Evolutionary conservation across 75 land plant genomes (phyloP).

Genomic region (Ceratopteris richardii): DNA sequence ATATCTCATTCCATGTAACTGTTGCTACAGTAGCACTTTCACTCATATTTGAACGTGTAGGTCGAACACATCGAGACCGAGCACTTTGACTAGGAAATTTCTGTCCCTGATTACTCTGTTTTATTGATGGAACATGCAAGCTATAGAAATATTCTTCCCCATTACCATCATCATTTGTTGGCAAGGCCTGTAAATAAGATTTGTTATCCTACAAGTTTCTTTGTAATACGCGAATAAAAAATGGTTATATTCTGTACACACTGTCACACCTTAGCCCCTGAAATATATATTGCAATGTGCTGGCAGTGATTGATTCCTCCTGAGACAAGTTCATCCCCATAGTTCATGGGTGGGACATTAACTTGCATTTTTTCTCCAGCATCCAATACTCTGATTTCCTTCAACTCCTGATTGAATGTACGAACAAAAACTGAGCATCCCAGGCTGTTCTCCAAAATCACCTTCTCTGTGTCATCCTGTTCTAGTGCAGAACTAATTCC

Average conservation of each 20-base stretch:
- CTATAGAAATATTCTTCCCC: slow-evolving; percentile 83
- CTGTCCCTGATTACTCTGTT: slow-evolving; percentile 55
- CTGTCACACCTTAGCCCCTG: slow-evolving; percentile 76
- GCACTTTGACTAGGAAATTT: slow-evolving; percentile 91
- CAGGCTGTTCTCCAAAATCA: slow-evolving; percentile 67
- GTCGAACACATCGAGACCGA: slow-evolving; percentile 84
- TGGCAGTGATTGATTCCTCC: slow-evolving; percentile 42
- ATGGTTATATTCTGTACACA: no score
- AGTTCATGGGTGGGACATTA: slow-evolving; percentile 70
- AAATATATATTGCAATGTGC: slow-evolving; percentile 69
- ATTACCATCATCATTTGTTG: slow-evolving; percentile 79
- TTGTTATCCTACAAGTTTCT: no score
- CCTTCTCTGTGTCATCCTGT: slow-evolving; percentile 71
- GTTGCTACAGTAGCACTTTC: slow-evolving; percentile 14
- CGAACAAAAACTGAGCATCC: slow-evolving; percentile 70
- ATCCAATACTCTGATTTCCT: slow-evolving; percentile 35
- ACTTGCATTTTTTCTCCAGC: slow-evolving; percentile 28
- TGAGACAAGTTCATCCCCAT: slow-evolving; percentile 57
- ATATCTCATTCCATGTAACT: slow-evolving; percentile 94
- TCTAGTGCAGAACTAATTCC: slow-evolving; percentile 57
- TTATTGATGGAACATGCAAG: slow-evolving; percentile 58
- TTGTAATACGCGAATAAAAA: no score
- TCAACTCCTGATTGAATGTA: slow-evolving; percentile 34
- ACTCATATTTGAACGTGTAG: slow-evolving; percentile 18
- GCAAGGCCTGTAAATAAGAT: slow-evolving; percentile 54